A percentile compares a stretch with the other conserved stretches of the same genome.
phyloP scores from a whole-genome alignment of 192 early-diverging fungal species.

The Kappamyces sp. region DNA sequence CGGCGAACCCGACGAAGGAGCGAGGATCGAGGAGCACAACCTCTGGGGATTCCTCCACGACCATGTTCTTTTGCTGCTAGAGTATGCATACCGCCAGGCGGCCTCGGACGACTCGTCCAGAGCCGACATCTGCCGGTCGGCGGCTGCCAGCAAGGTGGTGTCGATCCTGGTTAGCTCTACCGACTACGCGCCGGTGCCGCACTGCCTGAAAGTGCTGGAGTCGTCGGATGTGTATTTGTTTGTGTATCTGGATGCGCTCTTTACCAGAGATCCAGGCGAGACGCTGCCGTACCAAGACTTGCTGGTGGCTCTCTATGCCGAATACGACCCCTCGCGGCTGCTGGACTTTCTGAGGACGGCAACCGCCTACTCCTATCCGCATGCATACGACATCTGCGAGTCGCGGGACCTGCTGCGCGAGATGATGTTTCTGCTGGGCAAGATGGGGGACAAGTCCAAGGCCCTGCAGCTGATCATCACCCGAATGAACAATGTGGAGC shows the following conservation, averaged over 20 bases:
- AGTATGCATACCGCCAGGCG: constrained; percentile 45
- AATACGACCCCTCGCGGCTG: constrained; percentile 69
- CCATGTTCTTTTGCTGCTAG: constrained; percentile 74
- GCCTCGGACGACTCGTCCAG: background rate
- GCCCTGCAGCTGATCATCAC: constrained; percentile 93
- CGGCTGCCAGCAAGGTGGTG: constrained; percentile 47
- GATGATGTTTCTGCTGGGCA: constrained; percentile 95
- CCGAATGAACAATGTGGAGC: constrained; percentile 78
- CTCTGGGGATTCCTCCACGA: constrained; percentile 74
- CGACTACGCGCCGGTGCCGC: constrained; percentile 63
- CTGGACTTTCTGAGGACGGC: constrained; percentile 80
- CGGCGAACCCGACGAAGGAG: constrained; percentile 64
- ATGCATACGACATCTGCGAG: constrained; percentile 75
- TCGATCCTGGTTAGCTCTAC: constrained; percentile 77
- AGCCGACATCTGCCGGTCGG: background rate
- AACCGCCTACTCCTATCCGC: constrained; percentile 55
- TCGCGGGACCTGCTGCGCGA: constrained; percentile 84
- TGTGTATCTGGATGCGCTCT: constrained; percentile 90
- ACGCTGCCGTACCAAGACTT: constrained; percentile 29
- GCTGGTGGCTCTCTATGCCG: constrained; percentile 84
- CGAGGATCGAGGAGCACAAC: constrained; percentile 67
- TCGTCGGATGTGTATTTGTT: constrained; percentile 49
- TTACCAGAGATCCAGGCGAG: constrained; percentile 48
- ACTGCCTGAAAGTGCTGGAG: too few relatives aligned
- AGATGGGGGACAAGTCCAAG: constrained; percentile 93